Percentiles rank a stretch among this genome's conserved stretches.
These are phyloP conservation scores for Xylaria sp. DNA, from an alignment of 2,329 filamentous ascomycete species.

Conservation along the genomic window DNA sequence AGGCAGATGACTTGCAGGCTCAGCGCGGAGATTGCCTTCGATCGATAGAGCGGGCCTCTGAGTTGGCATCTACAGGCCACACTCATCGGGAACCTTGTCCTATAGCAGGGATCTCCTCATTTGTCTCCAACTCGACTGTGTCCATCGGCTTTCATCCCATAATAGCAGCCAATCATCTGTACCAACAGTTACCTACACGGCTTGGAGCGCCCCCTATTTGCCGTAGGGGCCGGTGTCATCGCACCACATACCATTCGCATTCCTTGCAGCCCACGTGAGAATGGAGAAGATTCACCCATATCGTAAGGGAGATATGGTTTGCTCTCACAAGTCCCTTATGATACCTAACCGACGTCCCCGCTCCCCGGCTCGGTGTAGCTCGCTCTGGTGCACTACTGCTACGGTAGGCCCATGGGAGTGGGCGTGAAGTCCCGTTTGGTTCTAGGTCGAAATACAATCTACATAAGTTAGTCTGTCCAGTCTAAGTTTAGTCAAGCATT, in stretches of 20 bases:
- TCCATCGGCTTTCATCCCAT: background rate
- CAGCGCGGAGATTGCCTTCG: slow-evolving; percentile 21
- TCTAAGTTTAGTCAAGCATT: background rate
- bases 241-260: slow-evolving; percentile 8
- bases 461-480: background rate
- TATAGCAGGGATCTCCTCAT: slow-evolving; percentile 23
- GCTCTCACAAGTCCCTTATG: background rate
- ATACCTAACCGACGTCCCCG: background rate
- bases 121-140: slow-evolving; percentile 6
- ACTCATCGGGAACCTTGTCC: slow-evolving; percentile 3
- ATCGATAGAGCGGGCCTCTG: slow-evolving; percentile 2
- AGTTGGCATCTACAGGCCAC: slow-evolving; percentile 15
- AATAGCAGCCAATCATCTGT: slow-evolving; percentile 5
- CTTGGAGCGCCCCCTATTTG: background rate
- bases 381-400: background rate
- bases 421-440: background rate
- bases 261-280: slow-evolving; percentile 21
- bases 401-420: background rate
- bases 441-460: background rate
- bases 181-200: background rate
- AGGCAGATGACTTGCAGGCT: slow-evolving; percentile 26
- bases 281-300: background rate
- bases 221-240: background rate
- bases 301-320: background rate
- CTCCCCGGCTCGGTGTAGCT: background rate